Conservation (phyloP, 2,329 filamentous ascomycete species). For the Bipolaris sorokiniana region DNA sequence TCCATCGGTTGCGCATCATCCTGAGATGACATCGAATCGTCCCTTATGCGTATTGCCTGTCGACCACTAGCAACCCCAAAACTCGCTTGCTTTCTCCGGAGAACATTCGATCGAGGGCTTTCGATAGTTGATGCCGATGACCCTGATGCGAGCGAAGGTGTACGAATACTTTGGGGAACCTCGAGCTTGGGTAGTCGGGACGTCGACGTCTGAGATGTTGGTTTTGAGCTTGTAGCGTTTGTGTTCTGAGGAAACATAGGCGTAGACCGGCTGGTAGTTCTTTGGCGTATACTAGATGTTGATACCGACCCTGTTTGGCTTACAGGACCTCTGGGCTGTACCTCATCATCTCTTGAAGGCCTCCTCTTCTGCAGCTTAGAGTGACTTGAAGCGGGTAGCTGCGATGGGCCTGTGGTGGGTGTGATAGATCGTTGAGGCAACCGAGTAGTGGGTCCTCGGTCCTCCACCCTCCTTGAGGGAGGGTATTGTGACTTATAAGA, state of each 20-base stretch:
- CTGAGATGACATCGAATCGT: conserved; percentile 44
- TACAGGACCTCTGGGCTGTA: conserved; percentile 20
- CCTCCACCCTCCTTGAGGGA: conserved; percentile 43
- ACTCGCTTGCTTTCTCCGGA: conserved; percentile 54
- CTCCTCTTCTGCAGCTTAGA: conserved; percentile 48
- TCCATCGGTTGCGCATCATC: conserved; percentile 37
- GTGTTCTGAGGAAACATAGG: conserved; percentile 27
- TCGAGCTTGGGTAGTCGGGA: conserved; percentile 47
- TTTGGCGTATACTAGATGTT: conserved; percentile 32
- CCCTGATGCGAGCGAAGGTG: conserved; percentile 57
- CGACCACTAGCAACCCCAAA: conserved; percentile 43
- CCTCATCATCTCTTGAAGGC: conserved; percentile 42
- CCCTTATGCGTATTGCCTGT: conserved; percentile 41
- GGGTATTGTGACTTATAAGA: conserved; percentile 50
- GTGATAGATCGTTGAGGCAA: conserved; percentile 47
- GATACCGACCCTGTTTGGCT: conserved; percentile 28
- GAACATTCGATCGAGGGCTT: conserved; percentile 52
- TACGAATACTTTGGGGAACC: conserved; percentile 45
- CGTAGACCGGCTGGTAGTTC: conserved; percentile 30
- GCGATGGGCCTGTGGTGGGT: conserved; percentile 38
- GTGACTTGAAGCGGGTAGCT: conserved; percentile 33
- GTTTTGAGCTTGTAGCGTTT: conserved; percentile 28
- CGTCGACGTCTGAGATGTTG: conserved; percentile 32
- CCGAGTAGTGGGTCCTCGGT: conserved; percentile 42
- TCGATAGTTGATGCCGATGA: conserved; percentile 56